Evolutionary conservation across 345 rosid species (phyloP).

Genomic region (Eucalyptus sp.): DNA sequence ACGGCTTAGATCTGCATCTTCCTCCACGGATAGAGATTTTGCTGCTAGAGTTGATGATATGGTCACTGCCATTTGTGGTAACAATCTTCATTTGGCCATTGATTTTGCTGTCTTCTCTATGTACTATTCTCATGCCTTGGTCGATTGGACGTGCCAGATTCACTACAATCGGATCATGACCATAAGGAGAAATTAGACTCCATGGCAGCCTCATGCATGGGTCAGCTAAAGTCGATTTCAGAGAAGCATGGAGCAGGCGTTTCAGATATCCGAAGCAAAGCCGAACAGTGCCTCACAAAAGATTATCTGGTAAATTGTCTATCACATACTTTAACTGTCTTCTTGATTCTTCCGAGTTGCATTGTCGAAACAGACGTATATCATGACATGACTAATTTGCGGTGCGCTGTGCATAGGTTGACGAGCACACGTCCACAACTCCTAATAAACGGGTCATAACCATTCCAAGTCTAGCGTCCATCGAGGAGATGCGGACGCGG

Average conservation of each 20-base stretch:
- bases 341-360: neutral
- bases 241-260: slow-evolving; percentile 51
- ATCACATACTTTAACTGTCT: too few species aligned
- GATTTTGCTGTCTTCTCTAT: neutral
- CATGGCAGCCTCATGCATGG: slow-evolving; percentile 30
- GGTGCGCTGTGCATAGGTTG: slow-evolving; percentile 29
- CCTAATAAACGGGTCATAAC: slow-evolving; percentile 39
- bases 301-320: slow-evolving; percentile 55
- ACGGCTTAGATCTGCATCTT: slow-evolving; percentile 32
- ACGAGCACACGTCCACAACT: slow-evolving; percentile 24
- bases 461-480: slow-evolving; percentile 65
- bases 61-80: slow-evolving; percentile 45
- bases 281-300: slow-evolving; percentile 59
- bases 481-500: slow-evolving; percentile 52
- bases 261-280: slow-evolving; percentile 39
- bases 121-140: neutral
- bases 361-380: neutral
- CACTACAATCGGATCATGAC: slow-evolving; percentile 35
- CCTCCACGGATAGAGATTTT: slow-evolving; percentile 30
- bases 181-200: slow-evolving; percentile 46
- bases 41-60: slow-evolving; percentile 26
- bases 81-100: neutral
- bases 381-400: neutral
- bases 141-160: slow-evolving; percentile 26
- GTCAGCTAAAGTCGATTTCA: slow-evolving; percentile 37